A percentile compares a stretch with the other conserved stretches of the same genome.
Conservation (phyloP, 371 early-diverging fungal genomes). For the Mucor velutinosus region DNA sequence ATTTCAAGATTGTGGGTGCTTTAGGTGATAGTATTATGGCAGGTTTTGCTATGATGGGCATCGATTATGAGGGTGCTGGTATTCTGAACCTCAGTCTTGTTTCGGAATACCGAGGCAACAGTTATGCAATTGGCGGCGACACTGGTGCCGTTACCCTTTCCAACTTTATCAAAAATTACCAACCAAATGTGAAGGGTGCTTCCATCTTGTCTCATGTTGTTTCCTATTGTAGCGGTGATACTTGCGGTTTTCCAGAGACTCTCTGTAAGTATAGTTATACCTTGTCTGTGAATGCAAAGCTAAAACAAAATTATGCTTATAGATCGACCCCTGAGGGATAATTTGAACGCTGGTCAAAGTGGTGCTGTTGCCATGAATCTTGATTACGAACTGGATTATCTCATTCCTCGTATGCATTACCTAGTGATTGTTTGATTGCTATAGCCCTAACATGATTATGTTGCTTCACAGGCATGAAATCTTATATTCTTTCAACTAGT, state of each 20-base stretch:
- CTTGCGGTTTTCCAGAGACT: conserved; percentile 5
- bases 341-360: conserved; percentile 38
- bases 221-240: conserved; percentile 9
- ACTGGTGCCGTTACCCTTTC: conserved; percentile 29
- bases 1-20: conserved; percentile 27
- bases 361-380: conserved; percentile 33
- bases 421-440: not conserved
- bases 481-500: not conserved
- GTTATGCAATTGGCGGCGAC: conserved; percentile 38
- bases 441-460: not conserved
- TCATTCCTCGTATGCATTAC: conserved; percentile 29
- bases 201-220: conserved; percentile 28
- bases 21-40: conserved; percentile 38
- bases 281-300: not conserved
- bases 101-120: conserved; percentile 34
- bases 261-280: conserved; percentile 7
- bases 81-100: conserved; percentile 15
- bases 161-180: conserved; percentile 31
- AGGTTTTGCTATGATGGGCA: conserved; percentile 29
- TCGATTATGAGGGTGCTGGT: conserved; percentile 16
- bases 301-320: not conserved
- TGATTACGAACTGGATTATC: conserved; percentile 31
- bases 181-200: conserved; percentile 27
- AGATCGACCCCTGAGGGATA: conserved; percentile 31
- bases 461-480: conserved; percentile 14